These are phyloP conservation scores for Chara braunii DNA, from an alignment of 139 green algal genomes.

Conservation along the genomic window DNA sequence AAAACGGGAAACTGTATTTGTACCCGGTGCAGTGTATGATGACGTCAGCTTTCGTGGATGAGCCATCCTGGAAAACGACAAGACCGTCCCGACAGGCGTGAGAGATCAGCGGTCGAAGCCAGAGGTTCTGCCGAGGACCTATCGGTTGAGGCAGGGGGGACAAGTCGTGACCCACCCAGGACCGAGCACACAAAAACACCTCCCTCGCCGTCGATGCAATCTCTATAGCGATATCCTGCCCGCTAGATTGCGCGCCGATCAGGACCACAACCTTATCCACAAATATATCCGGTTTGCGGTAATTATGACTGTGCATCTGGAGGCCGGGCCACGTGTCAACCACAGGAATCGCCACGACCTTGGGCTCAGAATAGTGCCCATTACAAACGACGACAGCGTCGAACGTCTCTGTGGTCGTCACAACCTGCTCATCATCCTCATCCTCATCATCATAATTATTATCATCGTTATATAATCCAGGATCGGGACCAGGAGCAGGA, in stretches of 20 bases:
- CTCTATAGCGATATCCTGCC: constrained; percentile 46
- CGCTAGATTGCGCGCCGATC: constrained; percentile 46
- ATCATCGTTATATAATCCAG: too few species aligned
- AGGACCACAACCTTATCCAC: constrained; percentile 52
- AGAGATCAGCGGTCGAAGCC: background rate
- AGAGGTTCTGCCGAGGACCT: background rate
- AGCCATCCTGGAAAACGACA: constrained; percentile 18
- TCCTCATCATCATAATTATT: background rate
- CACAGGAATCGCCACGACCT: constrained; percentile 24
- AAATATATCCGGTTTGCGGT: constrained; percentile 51
- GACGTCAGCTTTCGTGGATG: constrained; percentile 14
- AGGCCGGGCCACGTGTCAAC: constrained; percentile 42
- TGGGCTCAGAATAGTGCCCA: constrained; percentile 70
- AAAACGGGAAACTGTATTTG: too few species aligned
- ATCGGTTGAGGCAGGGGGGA: background rate
- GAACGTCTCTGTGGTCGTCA: constrained; percentile 42
- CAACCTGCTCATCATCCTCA: background rate
- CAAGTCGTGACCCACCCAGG: constrained; percentile 30
- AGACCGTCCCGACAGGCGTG: constrained; percentile 8
- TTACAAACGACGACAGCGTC: constrained; percentile 77
- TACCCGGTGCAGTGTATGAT: constrained; percentile 39
- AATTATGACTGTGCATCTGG: constrained; percentile 68
- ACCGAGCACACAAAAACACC: constrained; percentile 58
- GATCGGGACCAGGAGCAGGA: too few species aligned
- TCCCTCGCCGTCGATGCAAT: constrained; percentile 43